These are phyloP conservation scores for Trichoderma reesei DNA, from an alignment of 495 filamentous ascomycete species.

Conservation along the genomic window DNA sequence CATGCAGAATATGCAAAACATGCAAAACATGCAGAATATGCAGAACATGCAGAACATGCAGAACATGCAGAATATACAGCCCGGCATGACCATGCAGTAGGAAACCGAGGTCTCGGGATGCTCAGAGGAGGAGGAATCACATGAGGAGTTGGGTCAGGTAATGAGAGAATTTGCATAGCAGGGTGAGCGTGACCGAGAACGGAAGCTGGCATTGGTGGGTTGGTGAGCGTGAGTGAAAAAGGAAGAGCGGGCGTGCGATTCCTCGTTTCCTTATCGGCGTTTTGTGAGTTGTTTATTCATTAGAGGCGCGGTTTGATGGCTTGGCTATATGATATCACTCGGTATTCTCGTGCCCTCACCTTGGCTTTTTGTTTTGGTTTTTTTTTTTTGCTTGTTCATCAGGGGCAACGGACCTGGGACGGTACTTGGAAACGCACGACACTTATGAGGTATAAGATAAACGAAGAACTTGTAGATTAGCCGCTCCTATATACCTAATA, in stretches of 20 bases:
- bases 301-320: not conserved
- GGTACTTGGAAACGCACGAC: not conserved
- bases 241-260: not conserved
- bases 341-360: not conserved
- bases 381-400: not conserved
- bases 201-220: too few species aligned
- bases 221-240: too few species aligned
- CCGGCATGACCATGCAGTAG: not conserved
- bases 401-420: not conserved
- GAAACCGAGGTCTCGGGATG: not conserved
- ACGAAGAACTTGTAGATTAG: too few species aligned
- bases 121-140: not conserved
- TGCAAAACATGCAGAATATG: too few species aligned
- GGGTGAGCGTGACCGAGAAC: too few species aligned
- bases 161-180: not conserved
- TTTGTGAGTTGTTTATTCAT: not conserved
- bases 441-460: not conserved
- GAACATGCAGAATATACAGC: not conserved
- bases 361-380: not conserved
- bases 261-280: not conserved
- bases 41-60: too few species aligned
- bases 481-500: too few species aligned
- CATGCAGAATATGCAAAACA: too few species aligned
- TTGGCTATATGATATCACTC: constrained; percentile 3
- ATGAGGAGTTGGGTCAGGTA: not conserved